Base-by-base conservation (phyloP, 345 rosid genomes). In the Hevea brasiliensis region DNA sequence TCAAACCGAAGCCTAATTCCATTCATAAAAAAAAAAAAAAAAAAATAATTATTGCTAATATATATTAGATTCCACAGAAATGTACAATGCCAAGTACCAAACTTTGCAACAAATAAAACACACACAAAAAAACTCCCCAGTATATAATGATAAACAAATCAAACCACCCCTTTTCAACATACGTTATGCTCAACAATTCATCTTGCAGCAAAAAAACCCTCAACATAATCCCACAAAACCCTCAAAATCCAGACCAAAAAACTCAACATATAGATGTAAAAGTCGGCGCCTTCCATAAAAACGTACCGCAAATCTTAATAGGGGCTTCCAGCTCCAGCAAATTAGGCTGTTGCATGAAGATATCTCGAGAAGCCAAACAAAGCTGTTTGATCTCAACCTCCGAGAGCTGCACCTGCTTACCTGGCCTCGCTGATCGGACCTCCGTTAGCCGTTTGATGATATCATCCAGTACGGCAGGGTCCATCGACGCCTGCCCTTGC, bases 271-370 rank as follows among this genome's bases (percentile, higher is more conserved):
- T 21, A 44, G 6, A 50, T 37, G 58, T 1, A 14, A 68, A 51
- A n/a, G 18, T 11, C 3, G 29, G 20, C 14, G 61, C 3, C 2
- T 42, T 71, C 23, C 11, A 29, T 15, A 53, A 48, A 3, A 37
- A 37, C 69, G 53, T 79, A 94, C 98, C 98, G 54, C 98, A 94
- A 56, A 94, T 88, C 87, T 94, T 94, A 83, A 94, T 94, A 61
- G 98, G 98, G 12, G 98, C 95, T 72, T 90, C 97, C 26, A 94
- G 97, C 83, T 94, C 98, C 15, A 94, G 93, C 86, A 94, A 75
- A 82, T 88, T 90, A 67, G 98, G 95, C 69, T 94, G 98, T 64
- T 85, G 84, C 67, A 88, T 79, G 61, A 90, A 92, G 79, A 90
- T 89, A n/a, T 92, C 97, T 55, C 87, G 79, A 6, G 98, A 87